Base-by-base conservation (phyloP, 2,329 filamentous ascomycete genomes). In the Colletotrichum lupini region DNA sequence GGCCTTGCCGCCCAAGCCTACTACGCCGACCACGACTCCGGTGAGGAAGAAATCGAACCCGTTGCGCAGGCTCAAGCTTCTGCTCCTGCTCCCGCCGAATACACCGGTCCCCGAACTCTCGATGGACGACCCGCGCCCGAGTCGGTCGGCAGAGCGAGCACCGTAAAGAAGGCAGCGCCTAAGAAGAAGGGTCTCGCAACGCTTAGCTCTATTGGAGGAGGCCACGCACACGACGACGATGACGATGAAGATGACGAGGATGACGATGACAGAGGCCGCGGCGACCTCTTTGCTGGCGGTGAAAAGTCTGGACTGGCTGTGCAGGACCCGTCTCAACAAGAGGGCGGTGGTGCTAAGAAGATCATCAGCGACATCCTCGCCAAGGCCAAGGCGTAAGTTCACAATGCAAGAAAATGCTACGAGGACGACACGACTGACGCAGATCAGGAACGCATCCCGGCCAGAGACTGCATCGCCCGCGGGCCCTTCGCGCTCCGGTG, bases 231-330 rank as follows among this genome's bases (percentile, higher is more conserved):
- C 22, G 89, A 91, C 64, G 89, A 92, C n/a, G 87, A 89, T 4
- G 88, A 91, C 19, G 85, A 89, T n/a, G 85, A 88, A 8, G 84
- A 87, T 28, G 85, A 87, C 1, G 85, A 88, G 3, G 84, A 88
- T 1, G 87, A 92, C 1, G 89, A 92, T 32, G 86, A 89, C 46
- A 88, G 91, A 75, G 86, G 87, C 30, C 86, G 87, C 7, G 85
- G 91, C 74, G 93, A 97, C 79, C 85, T 95, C 75, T 97, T 95
- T 81, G 92, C 94, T 24, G 94, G 94, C 64, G 94, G 94, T 42
- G 94, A 96, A 83, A 97, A 97, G 87, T 96, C 94, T 35, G 92
- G 90, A 0, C 82, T 93, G 58, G 92, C 91, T 26, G 89, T 93
- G 28, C 91, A 93, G 78, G 91, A 93, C 77, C 91, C 91, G 1